These are phyloP conservation scores for Inga oerstediana DNA, from an alignment of 306 rosid genomes.

Conservation along the genomic window DNA sequence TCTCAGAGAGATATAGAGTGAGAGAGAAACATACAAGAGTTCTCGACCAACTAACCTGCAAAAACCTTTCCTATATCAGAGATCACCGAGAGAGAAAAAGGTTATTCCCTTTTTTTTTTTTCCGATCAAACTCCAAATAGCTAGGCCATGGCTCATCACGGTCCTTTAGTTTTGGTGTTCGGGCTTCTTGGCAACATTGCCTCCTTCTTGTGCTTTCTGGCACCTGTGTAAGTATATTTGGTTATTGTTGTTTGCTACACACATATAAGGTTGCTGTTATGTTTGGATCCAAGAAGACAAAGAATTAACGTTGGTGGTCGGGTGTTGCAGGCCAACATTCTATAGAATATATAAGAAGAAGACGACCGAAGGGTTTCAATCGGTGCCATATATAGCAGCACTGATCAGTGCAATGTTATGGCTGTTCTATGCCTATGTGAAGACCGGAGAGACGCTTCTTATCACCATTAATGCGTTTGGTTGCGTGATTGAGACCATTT, in stretches of 20 bases:
- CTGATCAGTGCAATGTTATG: too few species aligned
- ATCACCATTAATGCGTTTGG: too few species aligned
- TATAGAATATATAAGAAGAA: too few species aligned
- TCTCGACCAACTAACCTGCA: too few species aligned
- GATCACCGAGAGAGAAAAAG: background rate
- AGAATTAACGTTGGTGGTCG: background rate
- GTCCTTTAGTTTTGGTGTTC: slow-evolving; percentile 49
- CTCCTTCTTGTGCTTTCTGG: slow-evolving; percentile 80
- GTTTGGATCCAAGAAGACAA: background rate
- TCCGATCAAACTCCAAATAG: too few species aligned
- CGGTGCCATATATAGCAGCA: too few species aligned
- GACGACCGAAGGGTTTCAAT: too few species aligned
- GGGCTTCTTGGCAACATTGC: slow-evolving; percentile 83
- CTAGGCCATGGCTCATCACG: slow-evolving; percentile 45
- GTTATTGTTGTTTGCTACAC: background rate
- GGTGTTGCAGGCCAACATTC: slow-evolving; percentile 58
- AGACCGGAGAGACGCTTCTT: too few species aligned
- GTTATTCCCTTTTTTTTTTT: background rate
- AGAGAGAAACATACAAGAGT: too few species aligned
- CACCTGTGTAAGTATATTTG: slow-evolving; percentile 80
- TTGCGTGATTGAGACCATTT: too few species aligned
- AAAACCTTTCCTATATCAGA: background rate
- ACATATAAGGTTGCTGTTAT: background rate
- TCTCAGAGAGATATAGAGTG: too few species aligned
- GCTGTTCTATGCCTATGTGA: too few species aligned